A percentile compares a stretch with the other conserved stretches of the same genome.
phyloP scores from a whole-genome alignment of 169 alveolate genomes.

The Plasmodium yoelii region DNA sequence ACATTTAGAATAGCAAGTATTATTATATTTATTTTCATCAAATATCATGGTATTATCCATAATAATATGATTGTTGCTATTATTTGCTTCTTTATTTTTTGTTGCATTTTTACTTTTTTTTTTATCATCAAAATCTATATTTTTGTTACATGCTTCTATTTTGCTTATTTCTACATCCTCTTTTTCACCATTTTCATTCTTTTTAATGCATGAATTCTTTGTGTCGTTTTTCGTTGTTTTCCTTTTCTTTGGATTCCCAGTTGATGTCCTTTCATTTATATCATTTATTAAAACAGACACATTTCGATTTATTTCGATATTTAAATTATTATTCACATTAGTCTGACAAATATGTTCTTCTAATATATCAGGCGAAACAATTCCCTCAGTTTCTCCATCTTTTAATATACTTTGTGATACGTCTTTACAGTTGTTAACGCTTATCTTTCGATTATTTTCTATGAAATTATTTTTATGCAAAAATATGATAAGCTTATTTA shows the following conservation, averaged over 20 bases:
- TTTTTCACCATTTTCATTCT: too few relatives aligned
- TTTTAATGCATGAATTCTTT: too few relatives aligned
- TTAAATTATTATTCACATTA: too few relatives aligned
- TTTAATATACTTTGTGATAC: too few relatives aligned
- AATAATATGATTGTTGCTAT: not conserved
- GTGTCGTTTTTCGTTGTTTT: not conserved
- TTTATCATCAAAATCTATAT: too few relatives aligned
- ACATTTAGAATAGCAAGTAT: slow-evolving; percentile 2
- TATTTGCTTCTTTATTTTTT: slow-evolving; percentile 17
- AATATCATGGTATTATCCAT: too few relatives aligned
- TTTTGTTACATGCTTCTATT: not conserved
- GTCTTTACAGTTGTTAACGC: slow-evolving; percentile 5
- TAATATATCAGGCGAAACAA: too few relatives aligned
- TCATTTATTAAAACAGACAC: too few relatives aligned
- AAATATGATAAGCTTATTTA: slow-evolving; percentile 54
- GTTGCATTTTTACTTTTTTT: slow-evolving; percentile 20
- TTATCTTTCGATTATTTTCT: slow-evolving; percentile 18
- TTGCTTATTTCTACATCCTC: not conserved
- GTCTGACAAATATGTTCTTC: too few relatives aligned
- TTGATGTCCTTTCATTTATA: too few relatives aligned
- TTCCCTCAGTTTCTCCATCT: too few relatives aligned
- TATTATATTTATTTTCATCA: not conserved
- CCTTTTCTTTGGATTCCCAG: not conserved
- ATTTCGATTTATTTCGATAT: too few relatives aligned
- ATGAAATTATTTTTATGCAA: slow-evolving; percentile 71